These are phyloP conservation scores for Ilyonectria mors-panacis DNA, from an alignment of 2,329 filamentous ascomycete genomes.

Conservation along the genomic window DNA sequence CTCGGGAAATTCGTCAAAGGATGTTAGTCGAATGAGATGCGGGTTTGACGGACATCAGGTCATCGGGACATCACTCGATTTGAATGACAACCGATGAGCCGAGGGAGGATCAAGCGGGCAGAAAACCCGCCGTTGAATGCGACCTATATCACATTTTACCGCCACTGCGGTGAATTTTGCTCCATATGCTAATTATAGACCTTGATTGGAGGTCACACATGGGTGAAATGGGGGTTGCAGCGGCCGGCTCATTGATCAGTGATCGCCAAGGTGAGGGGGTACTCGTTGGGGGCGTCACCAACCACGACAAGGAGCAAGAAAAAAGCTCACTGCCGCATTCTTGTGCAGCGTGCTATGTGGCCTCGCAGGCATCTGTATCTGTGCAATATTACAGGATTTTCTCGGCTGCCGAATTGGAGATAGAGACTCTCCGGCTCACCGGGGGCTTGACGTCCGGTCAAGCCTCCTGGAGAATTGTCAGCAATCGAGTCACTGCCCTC, in stretches of 20 bases:
- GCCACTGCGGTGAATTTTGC: slow-evolving; percentile 2
- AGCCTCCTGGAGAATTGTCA: not conserved
- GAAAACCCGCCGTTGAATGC: slow-evolving; percentile 12
- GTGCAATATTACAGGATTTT: not conserved
- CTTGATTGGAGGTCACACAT: slow-evolving; percentile 21
- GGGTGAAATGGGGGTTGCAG: slow-evolving; percentile 28
- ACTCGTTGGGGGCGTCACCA: slow-evolving; percentile 3
- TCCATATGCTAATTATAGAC: slow-evolving; percentile 26
- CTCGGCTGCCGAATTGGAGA: slow-evolving; percentile 13
- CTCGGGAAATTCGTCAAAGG: not conserved
- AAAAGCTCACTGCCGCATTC: slow-evolving; percentile 26
- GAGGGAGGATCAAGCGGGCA: not conserved
- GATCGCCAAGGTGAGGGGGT: slow-evolving; percentile 22
- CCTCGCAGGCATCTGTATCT: slow-evolving; percentile 1
- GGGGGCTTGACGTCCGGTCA: not conserved
- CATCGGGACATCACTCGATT: not conserved
- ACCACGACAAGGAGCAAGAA: slow-evolving; percentile 17
- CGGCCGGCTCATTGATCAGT: not conserved
- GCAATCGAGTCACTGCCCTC: not conserved
- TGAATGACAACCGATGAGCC: not conserved
- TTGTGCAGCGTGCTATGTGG: slow-evolving; percentile 23
- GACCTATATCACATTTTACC: not conserved
- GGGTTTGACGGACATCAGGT: not conserved
- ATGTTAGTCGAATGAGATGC: not conserved
- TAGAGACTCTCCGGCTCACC: not conserved